Percentiles rank a stretch among this genome's conserved stretches.
phyloP scores from a whole-genome alignment of 495 filamentous ascomycete genomes.

The Oidiodendron maius region DNA sequence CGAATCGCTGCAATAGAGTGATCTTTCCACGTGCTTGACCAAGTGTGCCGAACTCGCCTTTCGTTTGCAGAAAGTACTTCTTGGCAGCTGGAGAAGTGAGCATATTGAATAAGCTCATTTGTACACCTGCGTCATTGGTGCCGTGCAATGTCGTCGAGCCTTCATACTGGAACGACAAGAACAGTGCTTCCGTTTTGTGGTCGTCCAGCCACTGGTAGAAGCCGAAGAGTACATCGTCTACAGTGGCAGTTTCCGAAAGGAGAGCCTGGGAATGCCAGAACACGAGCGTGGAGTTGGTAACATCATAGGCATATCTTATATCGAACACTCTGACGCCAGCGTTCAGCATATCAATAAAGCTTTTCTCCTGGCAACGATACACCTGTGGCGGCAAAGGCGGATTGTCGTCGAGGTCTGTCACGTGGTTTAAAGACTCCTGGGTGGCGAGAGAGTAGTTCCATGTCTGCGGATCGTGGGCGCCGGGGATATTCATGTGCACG shows the following conservation, averaged over 20 bases:
- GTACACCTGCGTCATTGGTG: slow-evolving; percentile 32
- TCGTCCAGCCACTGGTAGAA: slow-evolving; percentile 39
- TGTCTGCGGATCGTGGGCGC: slow-evolving; percentile 47
- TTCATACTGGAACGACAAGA: slow-evolving; percentile 38
- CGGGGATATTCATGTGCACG: slow-evolving; percentile 44
- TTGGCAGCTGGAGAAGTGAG: slow-evolving; percentile 30
- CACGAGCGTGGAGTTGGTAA: slow-evolving; percentile 35
- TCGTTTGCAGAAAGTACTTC: slow-evolving; percentile 33
- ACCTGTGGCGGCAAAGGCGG: slow-evolving; percentile 22
- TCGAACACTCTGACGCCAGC: slow-evolving; percentile 47
- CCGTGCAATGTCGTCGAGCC: slow-evolving; percentile 19
- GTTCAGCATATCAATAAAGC: slow-evolving; percentile 34
- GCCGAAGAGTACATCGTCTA: slow-evolving; percentile 43
- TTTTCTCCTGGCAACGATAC: slow-evolving; percentile 37
- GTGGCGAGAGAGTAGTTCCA: slow-evolving; percentile 47
- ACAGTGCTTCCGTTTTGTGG: slow-evolving; percentile 29
- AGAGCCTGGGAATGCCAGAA: slow-evolving; percentile 46
- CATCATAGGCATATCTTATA: slow-evolving; percentile 41
- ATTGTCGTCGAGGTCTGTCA: slow-evolving; percentile 34
- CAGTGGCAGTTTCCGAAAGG: slow-evolving; percentile 34
- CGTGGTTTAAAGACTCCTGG: slow-evolving; percentile 29
- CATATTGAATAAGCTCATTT: slow-evolving; percentile 26
- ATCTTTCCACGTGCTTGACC: slow-evolving; percentile 38
- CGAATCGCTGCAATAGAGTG: slow-evolving; percentile 35
- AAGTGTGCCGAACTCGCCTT: slow-evolving; percentile 30